Conservation (phyloP, 306 rosid species). For the Ochetophila trinervis region DNA sequence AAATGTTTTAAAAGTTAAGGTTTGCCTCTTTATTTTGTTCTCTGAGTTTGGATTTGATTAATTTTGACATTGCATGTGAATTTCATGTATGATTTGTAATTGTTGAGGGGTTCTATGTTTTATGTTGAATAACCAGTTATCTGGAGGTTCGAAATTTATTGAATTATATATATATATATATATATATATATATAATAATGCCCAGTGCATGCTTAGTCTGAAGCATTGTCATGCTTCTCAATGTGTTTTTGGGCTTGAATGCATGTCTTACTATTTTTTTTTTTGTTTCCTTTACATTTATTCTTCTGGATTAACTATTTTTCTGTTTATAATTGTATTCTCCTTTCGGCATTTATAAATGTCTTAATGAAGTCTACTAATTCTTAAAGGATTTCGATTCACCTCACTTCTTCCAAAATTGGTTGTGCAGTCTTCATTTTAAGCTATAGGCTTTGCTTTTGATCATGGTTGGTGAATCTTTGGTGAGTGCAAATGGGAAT, state of each 20-base stretch:
- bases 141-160: not conserved
- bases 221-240: not conserved
- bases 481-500: conserved; percentile 49
- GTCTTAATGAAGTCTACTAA: not conserved
- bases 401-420: conserved; percentile 35
- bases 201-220: not conserved
- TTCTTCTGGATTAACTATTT: not conserved
- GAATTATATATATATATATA: too few species aligned
- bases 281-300: too few species aligned
- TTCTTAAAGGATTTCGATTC: conserved; percentile 25
- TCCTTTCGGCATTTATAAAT: too few species aligned
- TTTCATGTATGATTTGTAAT: not conserved
- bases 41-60: not conserved
- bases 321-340: too few species aligned
- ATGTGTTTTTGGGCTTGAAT: conserved; percentile 4
- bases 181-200: not conserved
- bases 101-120: too few species aligned
- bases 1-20: not conserved
- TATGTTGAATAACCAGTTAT: not conserved
- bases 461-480: conserved; percentile 62
- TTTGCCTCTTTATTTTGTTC: conserved; percentile 3
- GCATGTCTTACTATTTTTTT: not conserved
- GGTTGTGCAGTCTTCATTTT: conserved; percentile 32
- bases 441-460: conserved; percentile 27
- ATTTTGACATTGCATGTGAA: not conserved